These are phyloP conservation scores for Oidium heveae DNA, from an alignment of 2,329 filamentous ascomycete species.

Conservation along the genomic window DNA sequence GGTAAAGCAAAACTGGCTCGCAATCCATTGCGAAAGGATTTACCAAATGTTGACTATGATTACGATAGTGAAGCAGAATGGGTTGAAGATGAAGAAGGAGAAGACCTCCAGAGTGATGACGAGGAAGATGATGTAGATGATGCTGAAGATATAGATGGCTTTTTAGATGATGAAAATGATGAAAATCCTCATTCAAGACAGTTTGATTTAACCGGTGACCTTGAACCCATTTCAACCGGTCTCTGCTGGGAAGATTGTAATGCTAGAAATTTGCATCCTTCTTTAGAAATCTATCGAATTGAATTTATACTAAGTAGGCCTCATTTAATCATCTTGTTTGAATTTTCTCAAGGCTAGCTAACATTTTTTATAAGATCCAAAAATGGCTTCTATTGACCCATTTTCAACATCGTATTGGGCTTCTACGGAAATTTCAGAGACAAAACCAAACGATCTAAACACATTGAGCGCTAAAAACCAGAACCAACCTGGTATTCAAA, in stretches of 20 bases:
- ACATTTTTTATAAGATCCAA: conserved; percentile 10
- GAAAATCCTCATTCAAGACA: conserved; percentile 24
- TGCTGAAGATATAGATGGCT: conserved; percentile 45
- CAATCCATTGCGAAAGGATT: conserved; percentile 25
- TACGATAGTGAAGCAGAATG: conserved; percentile 74
- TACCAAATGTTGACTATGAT: conserved; percentile 47
- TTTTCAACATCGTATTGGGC: conserved; percentile 66
- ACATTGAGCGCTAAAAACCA: too few relatives aligned
- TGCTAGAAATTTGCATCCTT: conserved; percentile 21
- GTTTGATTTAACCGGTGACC: conserved; percentile 33
- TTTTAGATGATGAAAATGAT: conserved; percentile 42
- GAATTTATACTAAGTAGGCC: conserved; percentile 30
- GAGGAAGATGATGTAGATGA: conserved; percentile 41
- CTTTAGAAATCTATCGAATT: conserved; percentile 38
- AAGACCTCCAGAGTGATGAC: conserved; percentile 31
- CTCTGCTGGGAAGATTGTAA: conserved; percentile 53
- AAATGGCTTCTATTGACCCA: conserved; percentile 44
- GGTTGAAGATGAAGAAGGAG: conserved; percentile 40
- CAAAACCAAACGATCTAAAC: not conserved
- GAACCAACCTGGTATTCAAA: too few relatives aligned
- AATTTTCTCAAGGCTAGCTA: not conserved
- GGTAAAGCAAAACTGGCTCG: conserved; percentile 24
- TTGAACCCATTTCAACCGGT: conserved; percentile 56
- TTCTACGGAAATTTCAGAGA: not conserved
- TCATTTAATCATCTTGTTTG: too few relatives aligned